These are phyloP conservation scores for Iberis pinnata DNA, from an alignment of 345 rosid genomes.

Conservation along the genomic window DNA sequence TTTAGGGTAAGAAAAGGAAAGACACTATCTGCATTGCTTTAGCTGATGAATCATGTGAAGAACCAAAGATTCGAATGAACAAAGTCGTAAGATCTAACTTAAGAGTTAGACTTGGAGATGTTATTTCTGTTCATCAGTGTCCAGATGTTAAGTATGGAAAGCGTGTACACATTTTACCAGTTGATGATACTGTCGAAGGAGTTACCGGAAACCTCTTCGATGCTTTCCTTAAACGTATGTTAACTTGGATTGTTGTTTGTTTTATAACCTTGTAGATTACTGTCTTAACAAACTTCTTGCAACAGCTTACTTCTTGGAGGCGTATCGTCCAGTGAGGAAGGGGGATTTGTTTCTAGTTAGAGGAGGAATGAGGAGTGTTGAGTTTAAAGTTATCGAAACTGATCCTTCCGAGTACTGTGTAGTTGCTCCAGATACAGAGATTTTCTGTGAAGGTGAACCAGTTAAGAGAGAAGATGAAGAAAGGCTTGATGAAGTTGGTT, in stretches of 20 bases:
- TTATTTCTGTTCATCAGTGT: conserved; percentile 81
- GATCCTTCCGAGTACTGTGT: conserved; percentile 90
- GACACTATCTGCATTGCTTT: conserved; percentile 84
- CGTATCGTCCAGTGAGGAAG: conserved; percentile 96
- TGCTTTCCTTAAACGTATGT: conserved; percentile 88
- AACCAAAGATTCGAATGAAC: conserved; percentile 84
- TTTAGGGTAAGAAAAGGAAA: conserved; percentile 76
- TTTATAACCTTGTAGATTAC: not conserved
- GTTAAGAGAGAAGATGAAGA: conserved; percentile 89
- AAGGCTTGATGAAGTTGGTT: conserved; percentile 88
- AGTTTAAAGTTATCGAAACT: conserved; percentile 82
- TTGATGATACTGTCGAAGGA: conserved; percentile 89
- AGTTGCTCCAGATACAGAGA: conserved; percentile 93
- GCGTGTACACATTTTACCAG: conserved; percentile 87
- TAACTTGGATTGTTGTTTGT: conserved; percentile 5
- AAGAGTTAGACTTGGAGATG: conserved; percentile 90
- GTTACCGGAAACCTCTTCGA: conserved; percentile 90
- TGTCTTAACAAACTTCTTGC: conserved; percentile 9
- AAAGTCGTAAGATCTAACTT: conserved; percentile 80
- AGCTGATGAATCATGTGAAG: conserved; percentile 75
- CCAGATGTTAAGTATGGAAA: conserved; percentile 90
- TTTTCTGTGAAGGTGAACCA: conserved; percentile 96
- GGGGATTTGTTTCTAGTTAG: conserved; percentile 93
- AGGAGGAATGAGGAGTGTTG: conserved; percentile 97
- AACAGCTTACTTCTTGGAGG: conserved; percentile 86